A percentile compares a stretch with the other conserved stretches of the same genome.
Conservation (phyloP, 257 asterid species). For the Datura wrightii region DNA sequence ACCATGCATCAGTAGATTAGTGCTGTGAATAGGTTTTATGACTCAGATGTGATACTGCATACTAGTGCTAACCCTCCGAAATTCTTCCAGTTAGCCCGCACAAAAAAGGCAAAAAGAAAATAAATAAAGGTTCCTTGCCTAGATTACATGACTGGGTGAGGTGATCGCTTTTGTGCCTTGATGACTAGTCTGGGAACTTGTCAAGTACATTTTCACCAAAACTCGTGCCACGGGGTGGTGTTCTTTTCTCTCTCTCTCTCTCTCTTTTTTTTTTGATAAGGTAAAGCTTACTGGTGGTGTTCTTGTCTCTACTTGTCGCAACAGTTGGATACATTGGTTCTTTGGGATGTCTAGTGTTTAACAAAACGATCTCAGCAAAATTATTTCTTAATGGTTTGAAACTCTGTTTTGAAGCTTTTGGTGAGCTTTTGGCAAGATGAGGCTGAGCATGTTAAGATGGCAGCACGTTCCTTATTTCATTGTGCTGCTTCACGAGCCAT, state of each 20-base stretch:
- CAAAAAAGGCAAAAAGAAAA: background rate
- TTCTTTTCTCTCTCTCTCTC: slow-evolving; percentile 22
- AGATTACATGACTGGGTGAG: slow-evolving; percentile 17
- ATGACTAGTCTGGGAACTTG: slow-evolving; percentile 23
- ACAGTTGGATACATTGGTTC: slow-evolving; percentile 17
- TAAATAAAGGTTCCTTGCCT: slow-evolving; percentile 17
- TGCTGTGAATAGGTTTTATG: background rate
- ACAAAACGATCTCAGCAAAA: background rate
- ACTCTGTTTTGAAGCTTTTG: slow-evolving; percentile 64
- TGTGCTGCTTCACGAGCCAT: slow-evolving; percentile 97
- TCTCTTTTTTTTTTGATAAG: background rate
- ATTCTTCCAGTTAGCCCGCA: background rate
- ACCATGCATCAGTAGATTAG: slow-evolving; percentile 6
- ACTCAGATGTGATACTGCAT: slow-evolving; percentile 21
- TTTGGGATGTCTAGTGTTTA: slow-evolving; percentile 17
- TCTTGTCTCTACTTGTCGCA: slow-evolving; percentile 28
- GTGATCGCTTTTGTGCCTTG: slow-evolving; percentile 20
- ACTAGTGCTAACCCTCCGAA: slow-evolving; percentile 9
- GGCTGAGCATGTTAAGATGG: slow-evolving; percentile 91
- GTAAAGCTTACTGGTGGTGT: background rate
- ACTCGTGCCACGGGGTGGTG: background rate
- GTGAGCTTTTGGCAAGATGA: slow-evolving; percentile 99
- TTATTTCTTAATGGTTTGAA: slow-evolving; percentile 27
- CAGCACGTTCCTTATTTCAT: slow-evolving; percentile 96
- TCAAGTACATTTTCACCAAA: background rate